Conservation (phyloP, 177 flowering plant genomes). For the Vitis hybrid region DNA sequence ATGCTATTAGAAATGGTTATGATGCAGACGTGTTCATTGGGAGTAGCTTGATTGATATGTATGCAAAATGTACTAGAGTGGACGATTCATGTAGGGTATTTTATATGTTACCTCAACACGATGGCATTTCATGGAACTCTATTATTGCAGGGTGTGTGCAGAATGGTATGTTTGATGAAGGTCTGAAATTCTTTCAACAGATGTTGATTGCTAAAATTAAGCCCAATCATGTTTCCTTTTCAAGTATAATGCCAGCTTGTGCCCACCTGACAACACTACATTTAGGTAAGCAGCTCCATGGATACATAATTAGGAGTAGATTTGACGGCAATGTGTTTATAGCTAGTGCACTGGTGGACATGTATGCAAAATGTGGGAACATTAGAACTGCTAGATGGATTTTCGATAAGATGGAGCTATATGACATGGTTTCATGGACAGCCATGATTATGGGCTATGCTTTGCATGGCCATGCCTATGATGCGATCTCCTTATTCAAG, state of each 20-base stretch:
- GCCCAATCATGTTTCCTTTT: constrained; percentile 62
- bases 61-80: constrained; percentile 68
- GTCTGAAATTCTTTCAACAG: constrained; percentile 57
- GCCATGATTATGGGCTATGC: constrained; percentile 96
- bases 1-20: constrained; percentile 62
- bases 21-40: constrained; percentile 60
- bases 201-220: constrained; percentile 64
- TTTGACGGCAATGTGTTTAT: constrained; percentile 64
- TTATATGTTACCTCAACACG: constrained; percentile 47
- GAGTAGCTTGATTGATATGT: constrained; percentile 92
- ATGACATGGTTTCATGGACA: constrained; percentile 86
- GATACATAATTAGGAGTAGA: constrained; percentile 51
- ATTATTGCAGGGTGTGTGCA: constrained; percentile 86
- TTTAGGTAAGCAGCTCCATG: constrained; percentile 90
- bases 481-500: constrained; percentile 61
- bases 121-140: constrained; percentile 81
- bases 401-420: constrained; percentile 57
- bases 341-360: constrained; percentile 81
- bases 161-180: constrained; percentile 80
- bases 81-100: constrained; percentile 61
- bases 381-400: constrained; percentile 56
- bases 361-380: constrained; percentile 94
- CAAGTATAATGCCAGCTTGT: constrained; percentile 91
- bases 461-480: constrained; percentile 68
- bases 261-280: constrained; percentile 75